These are phyloP conservation scores for Myriosclerotinia duriaeana DNA, from an alignment of 2,329 filamentous ascomycete species.

Conservation along the genomic window DNA sequence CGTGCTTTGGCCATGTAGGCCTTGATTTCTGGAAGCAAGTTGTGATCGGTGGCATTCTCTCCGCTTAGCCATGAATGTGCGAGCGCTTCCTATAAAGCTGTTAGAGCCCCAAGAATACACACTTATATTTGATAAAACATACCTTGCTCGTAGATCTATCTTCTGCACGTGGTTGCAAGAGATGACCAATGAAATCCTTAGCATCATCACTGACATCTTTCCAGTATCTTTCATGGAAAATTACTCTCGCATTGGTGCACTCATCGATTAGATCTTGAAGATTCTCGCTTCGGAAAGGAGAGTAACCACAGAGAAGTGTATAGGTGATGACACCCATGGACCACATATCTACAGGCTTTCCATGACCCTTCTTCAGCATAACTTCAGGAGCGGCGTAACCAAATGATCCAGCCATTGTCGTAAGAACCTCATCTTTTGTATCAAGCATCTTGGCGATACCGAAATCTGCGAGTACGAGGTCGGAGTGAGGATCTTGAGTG, in stretches of 20 bases:
- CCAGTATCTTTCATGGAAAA: constrained; percentile 99
- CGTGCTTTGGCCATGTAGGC: constrained; percentile 89
- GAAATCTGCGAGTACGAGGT: constrained; percentile 92
- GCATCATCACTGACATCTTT: constrained; percentile 93
- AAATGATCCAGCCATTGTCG: constrained; percentile 98
- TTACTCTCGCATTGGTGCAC: constrained; percentile 76
- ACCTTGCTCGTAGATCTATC: constrained; percentile 77
- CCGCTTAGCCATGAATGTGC: constrained; percentile 87
- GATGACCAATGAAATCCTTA: constrained; percentile 84
- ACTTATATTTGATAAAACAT: constrained; percentile 30
- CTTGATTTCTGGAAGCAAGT: constrained; percentile 95
- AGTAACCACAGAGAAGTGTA: constrained; percentile 96
- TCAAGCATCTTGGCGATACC: constrained; percentile 98
- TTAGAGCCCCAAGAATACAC: constrained; percentile 25
- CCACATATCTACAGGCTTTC: constrained; percentile 99
- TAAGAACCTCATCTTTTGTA: constrained; percentile 84
- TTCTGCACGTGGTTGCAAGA: constrained; percentile 76
- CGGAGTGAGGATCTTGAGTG: constrained; percentile 71
- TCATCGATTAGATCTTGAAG: constrained; percentile 92
- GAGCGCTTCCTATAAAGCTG: constrained; percentile 63
- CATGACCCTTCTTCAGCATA: constrained; percentile 96
- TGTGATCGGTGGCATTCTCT: constrained; percentile 89
- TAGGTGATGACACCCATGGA: constrained; percentile 98
- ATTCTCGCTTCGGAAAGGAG: constrained; percentile 94
- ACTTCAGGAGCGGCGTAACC: constrained; percentile 97